phyloP scores from a whole-genome alignment of 2,329 filamentous ascomycete genomes.

The Calonectria hawksworthii region DNA sequence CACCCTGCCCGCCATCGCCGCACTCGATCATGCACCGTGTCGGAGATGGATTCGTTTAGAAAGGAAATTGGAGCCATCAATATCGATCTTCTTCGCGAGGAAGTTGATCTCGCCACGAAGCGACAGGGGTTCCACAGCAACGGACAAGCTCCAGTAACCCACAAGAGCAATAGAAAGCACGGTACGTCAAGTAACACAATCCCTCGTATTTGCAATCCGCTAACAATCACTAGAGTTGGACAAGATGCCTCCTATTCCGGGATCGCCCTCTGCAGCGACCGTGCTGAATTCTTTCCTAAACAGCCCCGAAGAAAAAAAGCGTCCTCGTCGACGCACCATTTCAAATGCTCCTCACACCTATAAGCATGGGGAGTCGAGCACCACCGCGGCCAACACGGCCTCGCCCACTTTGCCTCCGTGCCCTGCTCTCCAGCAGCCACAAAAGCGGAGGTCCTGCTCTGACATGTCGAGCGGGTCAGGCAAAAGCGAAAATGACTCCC shows the following conservation, averaged over 20 bases:
- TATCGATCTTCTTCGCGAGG: not conserved
- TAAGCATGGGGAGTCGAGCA: not conserved
- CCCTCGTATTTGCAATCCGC: not conserved
- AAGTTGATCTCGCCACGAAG: not conserved
- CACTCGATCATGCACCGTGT: not conserved
- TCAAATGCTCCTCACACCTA: not conserved
- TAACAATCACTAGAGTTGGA: not conserved
- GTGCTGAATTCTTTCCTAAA: not conserved
- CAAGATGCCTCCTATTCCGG: not conserved
- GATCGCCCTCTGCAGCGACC: not conserved
- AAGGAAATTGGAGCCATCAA: not conserved
- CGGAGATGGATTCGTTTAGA: not conserved
- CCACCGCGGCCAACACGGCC: not conserved
- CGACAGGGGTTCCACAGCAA: not conserved
- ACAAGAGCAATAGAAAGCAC: not conserved
- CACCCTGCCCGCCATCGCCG: not conserved
- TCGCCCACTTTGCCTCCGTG: not conserved
- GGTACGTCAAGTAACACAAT: not conserved
- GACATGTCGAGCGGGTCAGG: not conserved
- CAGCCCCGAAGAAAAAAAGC: not conserved
- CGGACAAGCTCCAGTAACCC: not conserved
- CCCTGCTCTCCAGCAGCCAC: not conserved
- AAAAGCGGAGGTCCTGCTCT: not conserved
- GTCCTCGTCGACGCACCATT: not conserved
- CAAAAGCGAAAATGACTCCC: not conserved